A percentile compares a stretch with the other conserved stretches of the same genome.
Evolutionary conservation across 2,329 filamentous ascomycete genomes (phyloP).

Genomic region (Trichothecium sympodiale): DNA sequence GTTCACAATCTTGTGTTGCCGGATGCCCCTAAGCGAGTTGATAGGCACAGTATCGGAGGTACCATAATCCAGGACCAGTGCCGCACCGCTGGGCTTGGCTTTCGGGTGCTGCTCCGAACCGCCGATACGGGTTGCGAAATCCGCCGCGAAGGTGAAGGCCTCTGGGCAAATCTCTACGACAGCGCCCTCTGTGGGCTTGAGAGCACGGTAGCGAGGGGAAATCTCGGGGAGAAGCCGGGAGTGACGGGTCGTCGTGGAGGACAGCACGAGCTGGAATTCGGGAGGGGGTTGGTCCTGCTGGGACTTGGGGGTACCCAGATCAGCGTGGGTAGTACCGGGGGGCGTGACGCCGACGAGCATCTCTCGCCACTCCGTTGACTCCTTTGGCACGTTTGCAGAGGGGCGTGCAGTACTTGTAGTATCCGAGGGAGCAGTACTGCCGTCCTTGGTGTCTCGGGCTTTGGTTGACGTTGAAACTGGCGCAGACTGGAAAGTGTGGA

Average conservation of each 20-base stretch:
- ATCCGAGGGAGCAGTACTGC: not conserved
- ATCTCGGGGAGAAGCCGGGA: conserved; percentile 75
- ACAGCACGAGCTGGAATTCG: conserved; percentile 80
- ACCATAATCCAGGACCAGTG: conserved; percentile 93
- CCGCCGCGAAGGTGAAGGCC: conserved; percentile 64
- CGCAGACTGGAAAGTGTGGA: conserved; percentile 85
- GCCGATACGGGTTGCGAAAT: conserved; percentile 79
- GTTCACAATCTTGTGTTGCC: conserved; percentile 61
- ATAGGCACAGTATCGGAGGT: conserved; percentile 66
- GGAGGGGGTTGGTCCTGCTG: conserved; percentile 44
- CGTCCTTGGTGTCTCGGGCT: conserved; percentile 22
- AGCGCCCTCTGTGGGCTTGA: conserved; percentile 56
- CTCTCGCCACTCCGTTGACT: conserved; percentile 60
- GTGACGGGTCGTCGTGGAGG: conserved; percentile 66
- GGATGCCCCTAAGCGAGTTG: conserved; percentile 86
- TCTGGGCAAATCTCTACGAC: conserved; percentile 88
- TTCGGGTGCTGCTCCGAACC: conserved; percentile 48
- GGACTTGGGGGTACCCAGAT: conserved; percentile 41
- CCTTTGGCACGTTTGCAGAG: conserved; percentile 1
- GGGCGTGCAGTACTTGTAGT: not conserved
- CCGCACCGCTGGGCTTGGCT: conserved; percentile 61
- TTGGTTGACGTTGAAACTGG: conserved; percentile 16
- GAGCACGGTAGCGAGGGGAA: conserved; percentile 65
- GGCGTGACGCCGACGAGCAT: conserved; percentile 64
- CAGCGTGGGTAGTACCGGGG: conserved; percentile 38